Base-by-base conservation (phyloP, 2,329 filamentous ascomycete species). In the Scopulariopsis brevicaulis region DNA sequence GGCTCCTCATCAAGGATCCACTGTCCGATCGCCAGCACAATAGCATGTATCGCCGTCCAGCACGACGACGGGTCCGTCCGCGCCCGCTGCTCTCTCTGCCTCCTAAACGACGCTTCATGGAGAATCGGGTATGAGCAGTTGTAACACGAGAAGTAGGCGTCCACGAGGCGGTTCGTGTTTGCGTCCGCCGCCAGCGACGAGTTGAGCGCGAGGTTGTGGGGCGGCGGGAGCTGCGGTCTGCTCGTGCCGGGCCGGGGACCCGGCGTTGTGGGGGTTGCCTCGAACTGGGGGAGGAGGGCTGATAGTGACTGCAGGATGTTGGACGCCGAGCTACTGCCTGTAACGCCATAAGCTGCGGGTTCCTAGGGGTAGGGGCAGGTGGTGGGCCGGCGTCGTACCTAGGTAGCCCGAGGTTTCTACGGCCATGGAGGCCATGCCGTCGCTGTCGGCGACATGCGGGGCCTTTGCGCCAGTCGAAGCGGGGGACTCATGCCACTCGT, bases 111-210 rank as follows among this genome's bases (percentile, higher is more conserved):
- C 2, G 72, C 68, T 56, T 78, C 75, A 56, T 79, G 74, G 2
- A 79, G 62, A 8, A 78, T 69, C 0, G 75, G 77, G 58, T 77
- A 78, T 32, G 69, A 71, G 22, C 71, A 63, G 60, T 79, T 74
- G 61, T 75, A 77, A 20, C 71, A 65, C 1, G 65, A 62, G 59
- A 79, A 78, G 61, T 77, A 77, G 1, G 71, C 68, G 52, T 72
- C 68, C 12, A 74, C 70, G 58, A 74, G 58, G 3, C 62, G 62
- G 20, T 61, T 59, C 11, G 59, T 60, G 24, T 63, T 54, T 2
- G 61, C 60, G 0, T 60, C 57, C 1, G 53, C 57, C 4, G 57
- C 48, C 22, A 63, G 58, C 10, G 37, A 40, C 12, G 37, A 11
- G 18, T 40, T 40, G 37, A 40, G 37, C 12, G 12, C 11, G 12